Percentiles rank a stretch among this genome's conserved stretches.
Conservation (phyloP, 768 basidiomycete species). For the Macrolepiota dolichaula region DNA sequence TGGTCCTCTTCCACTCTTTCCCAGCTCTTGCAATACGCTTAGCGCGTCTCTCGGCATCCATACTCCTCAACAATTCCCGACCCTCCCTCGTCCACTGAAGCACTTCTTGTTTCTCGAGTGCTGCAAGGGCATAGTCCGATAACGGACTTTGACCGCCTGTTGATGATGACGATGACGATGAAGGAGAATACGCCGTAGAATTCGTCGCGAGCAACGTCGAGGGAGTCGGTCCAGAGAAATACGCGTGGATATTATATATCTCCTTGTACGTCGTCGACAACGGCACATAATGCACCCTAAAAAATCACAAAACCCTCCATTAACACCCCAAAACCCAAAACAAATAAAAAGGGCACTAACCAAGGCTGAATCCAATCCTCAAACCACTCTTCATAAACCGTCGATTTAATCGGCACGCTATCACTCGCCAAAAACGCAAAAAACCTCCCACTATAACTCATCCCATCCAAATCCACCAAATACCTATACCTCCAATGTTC, state of each 20-base stretch:
- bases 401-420: conserved; percentile 80
- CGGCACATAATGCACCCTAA: conserved; percentile 90
- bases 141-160: neutral
- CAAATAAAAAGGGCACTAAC: conserved; percentile 7
- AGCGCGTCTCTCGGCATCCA: conserved; percentile 37
- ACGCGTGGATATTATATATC: conserved; percentile 87
- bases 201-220: conserved; percentile 54
- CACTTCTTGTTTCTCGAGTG: conserved; percentile 21
- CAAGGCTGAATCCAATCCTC: conserved; percentile 59
- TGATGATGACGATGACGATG: neutral
- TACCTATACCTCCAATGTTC: conserved; percentile 89
- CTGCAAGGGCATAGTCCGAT: conserved; percentile 7
- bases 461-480: conserved; percentile 84
- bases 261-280: conserved; percentile 80
- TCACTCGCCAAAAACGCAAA: conserved; percentile 77
- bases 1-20: conserved; percentile 83
- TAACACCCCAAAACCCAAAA: neutral
- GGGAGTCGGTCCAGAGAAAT: conserved; percentile 79
- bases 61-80: neutral
- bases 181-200: conserved; percentile 23
- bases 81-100: conserved; percentile 19
- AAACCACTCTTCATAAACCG: conserved; percentile 84
- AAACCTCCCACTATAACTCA: conserved; percentile 86
- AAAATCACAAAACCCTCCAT: neutral
- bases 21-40: conserved; percentile 83